A percentile compares a stretch with the other conserved stretches of the same genome.
These are phyloP conservation scores for Isoetes taiwanensis DNA, from an alignment of 75 land plant genomes.

Conservation along the genomic window DNA sequence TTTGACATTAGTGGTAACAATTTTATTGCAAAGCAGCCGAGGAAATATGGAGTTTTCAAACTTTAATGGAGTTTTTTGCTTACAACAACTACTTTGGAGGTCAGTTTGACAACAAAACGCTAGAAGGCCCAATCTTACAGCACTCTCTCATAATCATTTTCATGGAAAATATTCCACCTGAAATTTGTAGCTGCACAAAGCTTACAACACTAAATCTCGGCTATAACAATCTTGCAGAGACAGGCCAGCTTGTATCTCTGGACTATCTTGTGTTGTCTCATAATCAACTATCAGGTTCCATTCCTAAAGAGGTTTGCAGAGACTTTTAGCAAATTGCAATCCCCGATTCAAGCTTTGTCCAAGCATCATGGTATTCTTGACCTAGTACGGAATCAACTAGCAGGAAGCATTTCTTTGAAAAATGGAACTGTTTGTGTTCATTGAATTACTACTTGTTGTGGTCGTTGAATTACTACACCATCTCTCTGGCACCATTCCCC, in stretches of 20 bases:
- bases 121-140: slow-evolving; percentile 36
- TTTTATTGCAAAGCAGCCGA: slow-evolving; percentile 41
- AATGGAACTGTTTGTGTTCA: slow-evolving; percentile 36
- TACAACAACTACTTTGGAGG: slow-evolving; percentile 36
- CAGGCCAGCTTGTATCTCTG: slow-evolving; percentile 32
- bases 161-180: slow-evolving; percentile 44
- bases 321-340: slow-evolving; percentile 35
- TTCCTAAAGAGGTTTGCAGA: slow-evolving; percentile 39
- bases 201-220: slow-evolving; percentile 55
- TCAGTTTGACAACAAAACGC: slow-evolving; percentile 28
- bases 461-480: no score
- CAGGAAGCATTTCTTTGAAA: slow-evolving; percentile 32
- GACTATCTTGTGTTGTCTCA: slow-evolving; percentile 60
- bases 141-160: slow-evolving; percentile 28
- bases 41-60: slow-evolving; percentile 34
- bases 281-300: slow-evolving; percentile 50
- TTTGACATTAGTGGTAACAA: slow-evolving; percentile 44
- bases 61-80: slow-evolving; percentile 35
- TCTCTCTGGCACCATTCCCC: slow-evolving; percentile 47
- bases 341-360: slow-evolving; percentile 46
- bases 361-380: slow-evolving; percentile 65
- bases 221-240: slow-evolving; percentile 28
- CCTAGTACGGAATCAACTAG: slow-evolving; percentile 32
- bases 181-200: slow-evolving; percentile 34
- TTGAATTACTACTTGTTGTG: slow-evolving; percentile 32